These are phyloP conservation scores for Ophiosphaerella narmari DNA, from an alignment of 2,329 filamentous ascomycete species.

Conservation along the genomic window DNA sequence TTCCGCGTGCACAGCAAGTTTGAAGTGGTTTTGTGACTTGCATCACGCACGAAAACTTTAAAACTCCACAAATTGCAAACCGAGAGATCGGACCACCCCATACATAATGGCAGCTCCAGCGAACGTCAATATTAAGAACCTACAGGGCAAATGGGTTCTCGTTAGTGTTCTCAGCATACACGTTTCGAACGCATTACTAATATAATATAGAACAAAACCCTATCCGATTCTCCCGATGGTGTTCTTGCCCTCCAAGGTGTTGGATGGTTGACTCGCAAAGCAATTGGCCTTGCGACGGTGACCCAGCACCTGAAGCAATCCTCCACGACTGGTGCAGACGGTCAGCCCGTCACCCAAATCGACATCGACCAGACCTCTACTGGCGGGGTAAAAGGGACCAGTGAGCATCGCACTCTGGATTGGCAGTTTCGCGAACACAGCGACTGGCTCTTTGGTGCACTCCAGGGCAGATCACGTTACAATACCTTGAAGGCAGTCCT, in stretches of 20 bases:
- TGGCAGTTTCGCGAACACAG: conserved; percentile 67
- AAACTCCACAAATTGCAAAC: not conserved
- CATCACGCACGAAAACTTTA: conserved; percentile 3
- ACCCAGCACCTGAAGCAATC: conserved; percentile 61
- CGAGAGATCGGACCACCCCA: not conserved
- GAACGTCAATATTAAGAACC: conserved; percentile 37
- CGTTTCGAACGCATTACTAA: not conserved
- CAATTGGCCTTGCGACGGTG: conserved; percentile 70
- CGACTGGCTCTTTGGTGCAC: conserved; percentile 79
- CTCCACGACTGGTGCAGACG: conserved; percentile 23
- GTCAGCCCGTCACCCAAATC: conserved; percentile 58
- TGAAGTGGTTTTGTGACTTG: not conserved
- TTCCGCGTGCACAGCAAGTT: not conserved
- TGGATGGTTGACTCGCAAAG: conserved; percentile 71
- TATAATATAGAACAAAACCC: conserved; percentile 67
- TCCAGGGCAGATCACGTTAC: conserved; percentile 65
- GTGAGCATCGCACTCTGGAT: conserved; percentile 62
- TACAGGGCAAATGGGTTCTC: conserved; percentile 47
- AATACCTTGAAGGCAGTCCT: conserved; percentile 35
- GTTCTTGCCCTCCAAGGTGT: conserved; percentile 66
- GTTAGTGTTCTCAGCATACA: conserved; percentile 20
- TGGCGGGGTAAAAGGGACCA: conserved; percentile 70
- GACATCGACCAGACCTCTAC: conserved; percentile 74
- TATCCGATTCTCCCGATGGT: conserved; percentile 71
- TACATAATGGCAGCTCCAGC: conserved; percentile 45